Evolutionary conservation across 352 stramenopile genomes (phyloP), one percentile per base, ranked within the genome.

Genomic region (Globisporangium irregulare): DNA sequence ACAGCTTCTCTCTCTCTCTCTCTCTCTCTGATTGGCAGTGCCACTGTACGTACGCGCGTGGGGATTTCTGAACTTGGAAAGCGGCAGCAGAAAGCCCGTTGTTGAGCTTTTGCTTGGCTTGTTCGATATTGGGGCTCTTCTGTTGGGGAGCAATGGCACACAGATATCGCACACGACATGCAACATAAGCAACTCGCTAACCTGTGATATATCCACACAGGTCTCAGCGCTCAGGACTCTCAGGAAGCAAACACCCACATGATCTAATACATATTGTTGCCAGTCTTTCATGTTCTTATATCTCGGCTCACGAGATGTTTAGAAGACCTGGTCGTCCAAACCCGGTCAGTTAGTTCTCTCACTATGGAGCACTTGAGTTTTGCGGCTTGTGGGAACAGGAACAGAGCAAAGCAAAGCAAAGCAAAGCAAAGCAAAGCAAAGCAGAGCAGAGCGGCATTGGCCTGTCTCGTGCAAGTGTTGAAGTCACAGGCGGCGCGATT

Each of bases 381-480:
- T 56, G 51, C 9, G n/a, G 25, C 25, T 59, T 59, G 25, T 38
- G 20, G 53, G 29, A 41, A 32, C 15, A 32, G 15, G 29, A 59
- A 27, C 7, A 27, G 1, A 59, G 22, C 51, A 3, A 32, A 32
- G 4, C 29, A 32, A 32, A n/a, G n/a, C n/a, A n/a, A n/a, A n/a
- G n/a, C n/a, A n/a, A n/a, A 59, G 22, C 51, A 3, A 32, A 59
- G 22, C 51, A 3, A 32, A 59, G 22, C 51, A 3, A 32, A 32
- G 29, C 29, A 32, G 29, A 32, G 29, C 29, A 32, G 29, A 32
- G 53, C 53, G 10, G 12, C 15, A 3, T 4, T n/a, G 7, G 55
- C 55, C 55, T n/a, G 29, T 61, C 29, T 43, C 55, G 29, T 46
- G 55, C 55, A 20, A 61, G 55, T 61, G 55, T 61, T 61, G 55